A percentile compares a stretch with the other conserved stretches of the same genome.
Evolutionary conservation across 2,329 filamentous ascomycete species (phyloP).

Genomic region (Blastomyces gilchristii): DNA sequence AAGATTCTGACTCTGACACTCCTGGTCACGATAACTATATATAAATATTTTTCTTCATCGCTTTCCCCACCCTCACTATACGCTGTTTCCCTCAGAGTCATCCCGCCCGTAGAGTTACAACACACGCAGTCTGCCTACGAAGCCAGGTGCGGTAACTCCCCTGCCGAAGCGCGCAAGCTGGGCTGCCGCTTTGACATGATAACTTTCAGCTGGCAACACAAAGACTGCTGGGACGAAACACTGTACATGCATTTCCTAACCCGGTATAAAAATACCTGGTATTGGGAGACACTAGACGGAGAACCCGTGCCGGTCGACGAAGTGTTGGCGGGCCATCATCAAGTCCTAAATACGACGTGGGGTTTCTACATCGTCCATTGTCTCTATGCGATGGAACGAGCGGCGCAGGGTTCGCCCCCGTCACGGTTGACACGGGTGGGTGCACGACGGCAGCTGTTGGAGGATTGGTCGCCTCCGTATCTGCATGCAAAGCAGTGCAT

Average conservation of each 20-base stretch:
- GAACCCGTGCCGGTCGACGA: neutral
- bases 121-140: neutral
- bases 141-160: neutral
- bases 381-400: neutral
- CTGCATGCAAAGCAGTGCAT: conserved; percentile 1
- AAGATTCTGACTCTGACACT: neutral
- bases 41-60: neutral
- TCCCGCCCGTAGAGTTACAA: neutral
- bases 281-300: neutral
- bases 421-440: neutral
- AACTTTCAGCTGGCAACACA: neutral
- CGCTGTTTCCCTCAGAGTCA: neutral
- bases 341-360: neutral
- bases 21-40: neutral
- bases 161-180: neutral
- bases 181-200: conserved; percentile 3
- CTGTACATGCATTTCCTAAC: neutral
- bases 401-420: neutral
- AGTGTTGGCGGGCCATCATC: neutral
- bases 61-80: neutral
- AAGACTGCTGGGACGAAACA: neutral
- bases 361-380: conserved; percentile 3
- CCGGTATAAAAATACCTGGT: neutral
- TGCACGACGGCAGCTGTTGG: no score
- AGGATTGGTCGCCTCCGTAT: neutral